Evolutionary conservation across 306 rosid genomes (phyloP), one percentile per base, ranked within the genome.

Genomic region (Cucumis cinereus): DNA sequence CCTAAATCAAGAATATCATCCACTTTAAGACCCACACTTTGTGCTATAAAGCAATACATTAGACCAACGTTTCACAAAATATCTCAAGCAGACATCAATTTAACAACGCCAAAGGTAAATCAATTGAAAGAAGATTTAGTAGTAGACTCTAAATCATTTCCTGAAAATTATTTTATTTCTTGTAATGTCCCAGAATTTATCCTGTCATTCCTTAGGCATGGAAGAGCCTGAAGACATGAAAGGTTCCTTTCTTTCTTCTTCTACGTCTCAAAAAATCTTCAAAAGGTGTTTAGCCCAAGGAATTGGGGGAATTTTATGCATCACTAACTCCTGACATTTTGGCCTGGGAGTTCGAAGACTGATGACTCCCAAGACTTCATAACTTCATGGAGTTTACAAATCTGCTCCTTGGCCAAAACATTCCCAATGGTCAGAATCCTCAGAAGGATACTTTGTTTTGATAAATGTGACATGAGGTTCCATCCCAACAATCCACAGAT

Each of bases 1-100:
- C 99, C 99, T 95, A 91, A 82, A 94, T 84, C 81, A 90, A 70
- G 41, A 45, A 47, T 23, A 70, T 70, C 24, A 70, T 70, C 75
- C 41, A 7, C 33, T 49, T 70, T 20, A 70, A 47, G n/a, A 47
- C 15, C 22, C n/a, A 50, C 11, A 50, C 19, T 47, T 70, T 9
- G 28, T 24, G 55, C 14, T 23, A 47, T 43, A 70, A n/a, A 43
- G 13, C 58, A 38, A 50, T 45, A 69, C 24, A 70, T 43, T 8
- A 1, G 5, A 23, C 23, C 8, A 45, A 47, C 9, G 58, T 8
- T 69, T 69, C 38, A 47, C 56, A 70, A 47, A 47, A 47, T 70
- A 47, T 47, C 58, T 22, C 26, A 43, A 43, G 75, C 38, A 72
- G 38, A 17, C 22, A 72, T 72, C 45, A 50, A 72, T 13, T 19